A percentile compares a stretch with the other conserved stretches of the same genome.
Evolutionary conservation across 2,329 filamentous ascomycete genomes (phyloP).

Genomic region (Botrytis elliptica): DNA sequence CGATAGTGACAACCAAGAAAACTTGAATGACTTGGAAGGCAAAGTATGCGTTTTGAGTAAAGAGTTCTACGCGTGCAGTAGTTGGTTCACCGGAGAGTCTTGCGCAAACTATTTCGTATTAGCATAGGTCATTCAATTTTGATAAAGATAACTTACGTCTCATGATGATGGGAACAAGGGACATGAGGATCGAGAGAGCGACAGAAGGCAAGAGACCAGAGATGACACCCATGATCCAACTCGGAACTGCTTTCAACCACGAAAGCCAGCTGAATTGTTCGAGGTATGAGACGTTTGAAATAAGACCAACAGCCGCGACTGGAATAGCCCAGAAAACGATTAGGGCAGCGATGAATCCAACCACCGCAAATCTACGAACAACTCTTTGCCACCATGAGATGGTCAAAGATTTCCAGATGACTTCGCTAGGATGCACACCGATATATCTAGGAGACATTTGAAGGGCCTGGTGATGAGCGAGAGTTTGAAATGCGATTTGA

Average conservation of each 20-base stretch:
- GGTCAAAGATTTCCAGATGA: constrained; percentile 83
- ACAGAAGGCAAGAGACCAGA: constrained; percentile 81
- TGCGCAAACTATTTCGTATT: constrained; percentile 60
- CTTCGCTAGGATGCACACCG: constrained; percentile 75
- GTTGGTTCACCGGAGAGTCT: constrained; percentile 80
- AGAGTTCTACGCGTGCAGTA: constrained; percentile 75
- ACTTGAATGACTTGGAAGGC: constrained; percentile 88
- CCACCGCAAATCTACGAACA: constrained; percentile 65
- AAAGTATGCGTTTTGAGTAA: constrained; percentile 90
- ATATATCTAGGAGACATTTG: constrained; percentile 83
- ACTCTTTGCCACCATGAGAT: constrained; percentile 87
- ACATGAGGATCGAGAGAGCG: constrained; percentile 78
- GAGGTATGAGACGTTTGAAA: constrained; percentile 80
- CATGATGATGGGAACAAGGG: constrained; percentile 79
- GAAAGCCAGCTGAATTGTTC: constrained; percentile 63
- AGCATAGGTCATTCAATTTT: constrained; percentile 14
- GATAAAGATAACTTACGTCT: constrained; percentile 54
- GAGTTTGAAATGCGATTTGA: constrained; percentile 80
- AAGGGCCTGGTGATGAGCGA: constrained; percentile 82
- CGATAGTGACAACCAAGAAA: constrained; percentile 81
- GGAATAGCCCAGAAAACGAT: constrained; percentile 84
- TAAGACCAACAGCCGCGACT: constrained; percentile 75
- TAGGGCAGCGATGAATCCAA: constrained; percentile 70
- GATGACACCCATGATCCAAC: constrained; percentile 73
- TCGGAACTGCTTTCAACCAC: constrained; percentile 73